Conservation (phyloP, 2,329 filamentous ascomycete species). For the Ascosphaera apis region DNA sequence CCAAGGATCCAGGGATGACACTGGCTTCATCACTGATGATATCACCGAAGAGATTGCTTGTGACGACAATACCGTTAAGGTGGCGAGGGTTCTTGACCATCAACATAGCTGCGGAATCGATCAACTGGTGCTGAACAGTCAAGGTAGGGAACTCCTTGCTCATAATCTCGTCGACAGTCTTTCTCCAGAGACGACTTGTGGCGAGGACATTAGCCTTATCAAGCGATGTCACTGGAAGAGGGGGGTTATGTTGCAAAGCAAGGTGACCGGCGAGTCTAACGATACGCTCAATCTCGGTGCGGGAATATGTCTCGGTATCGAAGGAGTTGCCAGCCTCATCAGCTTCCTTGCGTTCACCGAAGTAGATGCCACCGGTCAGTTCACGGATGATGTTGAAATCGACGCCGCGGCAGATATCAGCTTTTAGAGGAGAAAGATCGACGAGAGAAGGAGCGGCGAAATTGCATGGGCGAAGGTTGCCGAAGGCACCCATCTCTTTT, state of each 20-base stretch:
- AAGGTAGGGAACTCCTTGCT: constrained; percentile 72
- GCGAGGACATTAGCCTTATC: constrained; percentile 97
- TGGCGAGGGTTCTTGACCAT: constrained; percentile 83
- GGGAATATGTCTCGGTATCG: constrained; percentile 73
- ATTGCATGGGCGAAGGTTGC: constrained; percentile 88
- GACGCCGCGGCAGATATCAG: constrained; percentile 60
- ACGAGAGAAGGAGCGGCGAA: constrained; percentile 76
- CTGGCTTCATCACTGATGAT: constrained; percentile 91
- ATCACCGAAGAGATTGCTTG: constrained; percentile 86
- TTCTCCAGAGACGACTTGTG: constrained; percentile 72
- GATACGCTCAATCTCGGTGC: constrained; percentile 69
- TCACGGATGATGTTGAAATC: constrained; percentile 89
- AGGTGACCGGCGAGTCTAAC: constrained; percentile 61
- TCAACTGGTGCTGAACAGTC: constrained; percentile 67
- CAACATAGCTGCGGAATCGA: constrained; percentile 92
- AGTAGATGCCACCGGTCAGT: constrained; percentile 84
- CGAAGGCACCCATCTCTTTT: constrained; percentile 84
- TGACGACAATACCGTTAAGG: constrained; percentile 77
- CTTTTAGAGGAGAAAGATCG: constrained; percentile 67
- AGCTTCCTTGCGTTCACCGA: constrained; percentile 63
- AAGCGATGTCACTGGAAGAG: constrained; percentile 58
- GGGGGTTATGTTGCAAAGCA: constrained; percentile 52
- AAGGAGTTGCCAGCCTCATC: constrained; percentile 48
- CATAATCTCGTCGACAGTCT: constrained; percentile 66
- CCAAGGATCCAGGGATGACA: constrained; percentile 78